phyloP scores from a whole-genome alignment of 2,329 filamentous ascomycete genomes.

The Chaetomium globosum region DNA sequence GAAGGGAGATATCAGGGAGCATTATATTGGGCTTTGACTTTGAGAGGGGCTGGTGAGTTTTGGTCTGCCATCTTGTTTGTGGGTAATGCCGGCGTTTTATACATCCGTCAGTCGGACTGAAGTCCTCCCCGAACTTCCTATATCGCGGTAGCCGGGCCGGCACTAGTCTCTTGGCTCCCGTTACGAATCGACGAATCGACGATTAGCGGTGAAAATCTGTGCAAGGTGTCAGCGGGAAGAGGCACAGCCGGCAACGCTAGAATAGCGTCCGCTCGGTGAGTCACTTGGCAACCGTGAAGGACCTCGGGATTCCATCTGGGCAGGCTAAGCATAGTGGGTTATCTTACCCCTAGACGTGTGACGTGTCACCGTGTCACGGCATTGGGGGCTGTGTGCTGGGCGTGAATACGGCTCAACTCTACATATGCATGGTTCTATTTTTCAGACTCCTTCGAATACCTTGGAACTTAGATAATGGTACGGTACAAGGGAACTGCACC shows the following conservation, averaged over 20 bases:
- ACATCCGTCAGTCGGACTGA: background rate
- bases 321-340: background rate
- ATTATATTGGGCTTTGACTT: background rate
- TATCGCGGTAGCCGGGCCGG: background rate
- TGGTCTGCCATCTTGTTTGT: background rate
- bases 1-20: background rate
- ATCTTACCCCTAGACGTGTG: background rate
- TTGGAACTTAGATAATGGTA: background rate
- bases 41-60: background rate
- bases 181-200: background rate
- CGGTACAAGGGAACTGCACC: too few species aligned
- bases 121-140: background rate
- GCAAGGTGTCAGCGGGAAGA: background rate
- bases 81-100: background rate
- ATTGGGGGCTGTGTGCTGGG: background rate
- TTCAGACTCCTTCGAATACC: background rate
- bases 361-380: background rate
- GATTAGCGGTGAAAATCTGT: background rate
- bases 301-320: background rate
- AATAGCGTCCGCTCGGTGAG: constrained; percentile 1
- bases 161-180: background rate
- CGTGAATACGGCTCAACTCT: background rate
- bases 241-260: background rate
- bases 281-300: background rate
- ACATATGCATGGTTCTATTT: background rate